Conservation (phyloP, 768 basidiomycete genomes). For the Boletellus sp. region DNA sequence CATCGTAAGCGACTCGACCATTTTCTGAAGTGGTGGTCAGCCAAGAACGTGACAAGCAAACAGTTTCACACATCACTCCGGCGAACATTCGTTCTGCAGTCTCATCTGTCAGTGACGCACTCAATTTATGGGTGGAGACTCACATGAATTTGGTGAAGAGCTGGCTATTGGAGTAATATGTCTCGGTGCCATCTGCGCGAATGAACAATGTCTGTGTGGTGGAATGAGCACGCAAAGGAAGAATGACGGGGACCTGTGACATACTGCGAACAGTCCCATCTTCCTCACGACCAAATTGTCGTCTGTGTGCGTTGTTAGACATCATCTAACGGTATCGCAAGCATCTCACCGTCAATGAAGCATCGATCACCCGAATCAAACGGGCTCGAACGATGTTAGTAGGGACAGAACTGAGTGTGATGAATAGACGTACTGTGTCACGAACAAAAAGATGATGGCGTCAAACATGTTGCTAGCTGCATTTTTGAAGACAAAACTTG, state of each 20-base stretch:
- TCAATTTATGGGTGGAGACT: slow-evolving; percentile 18
- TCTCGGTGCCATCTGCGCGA: slow-evolving; percentile 71
- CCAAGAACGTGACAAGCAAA: not conserved
- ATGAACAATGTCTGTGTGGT: slow-evolving; percentile 57
- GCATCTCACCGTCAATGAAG: slow-evolving; percentile 56
- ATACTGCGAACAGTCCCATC: slow-evolving; percentile 73
- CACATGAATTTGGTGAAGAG: slow-evolving; percentile 74
- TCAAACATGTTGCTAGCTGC: slow-evolving; percentile 72
- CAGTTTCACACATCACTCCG: slow-evolving; percentile 54
- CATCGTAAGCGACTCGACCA: slow-evolving; percentile 61
- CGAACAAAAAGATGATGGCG: slow-evolving; percentile 78
- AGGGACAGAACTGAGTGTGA: not conserved
- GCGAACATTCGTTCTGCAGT: slow-evolving; percentile 60
- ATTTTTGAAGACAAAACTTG: slow-evolving; percentile 79
- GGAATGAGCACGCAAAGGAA: not conserved
- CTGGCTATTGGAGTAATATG: slow-evolving; percentile 79
- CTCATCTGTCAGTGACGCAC: not conserved
- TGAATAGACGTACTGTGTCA: slow-evolving; percentile 64
- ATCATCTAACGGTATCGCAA: not conserved
- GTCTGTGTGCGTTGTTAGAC: slow-evolving; percentile 31
- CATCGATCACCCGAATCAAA: slow-evolving; percentile 83
- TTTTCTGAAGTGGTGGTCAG: slow-evolving; percentile 45
- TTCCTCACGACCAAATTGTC: slow-evolving; percentile 76
- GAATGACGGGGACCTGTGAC: slow-evolving; percentile 9
- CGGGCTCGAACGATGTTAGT: slow-evolving; percentile 41